phyloP scores from a whole-genome alignment of 2,329 filamentous ascomycete genomes.

The Eurotiales sp. region DNA sequence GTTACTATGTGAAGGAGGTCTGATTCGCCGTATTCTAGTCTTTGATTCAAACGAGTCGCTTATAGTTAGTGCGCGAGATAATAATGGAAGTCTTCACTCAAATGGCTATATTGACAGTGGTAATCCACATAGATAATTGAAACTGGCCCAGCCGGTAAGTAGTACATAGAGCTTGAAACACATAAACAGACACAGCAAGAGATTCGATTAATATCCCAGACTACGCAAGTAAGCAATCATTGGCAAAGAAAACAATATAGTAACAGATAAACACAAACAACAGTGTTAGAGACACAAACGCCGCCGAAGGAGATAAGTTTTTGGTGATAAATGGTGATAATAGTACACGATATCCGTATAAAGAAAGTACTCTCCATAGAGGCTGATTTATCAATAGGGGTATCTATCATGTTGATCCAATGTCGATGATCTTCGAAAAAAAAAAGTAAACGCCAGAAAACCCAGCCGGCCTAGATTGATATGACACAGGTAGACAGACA shows the following conservation, averaged over 20 bases:
- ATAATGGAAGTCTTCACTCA: no score
- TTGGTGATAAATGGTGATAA: background rate
- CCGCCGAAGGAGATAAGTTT: background rate
- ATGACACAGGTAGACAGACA: conserved; percentile 3
- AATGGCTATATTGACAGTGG: background rate
- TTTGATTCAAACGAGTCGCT: no score
- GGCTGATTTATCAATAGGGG: background rate
- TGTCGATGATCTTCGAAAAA: conserved; percentile 4
- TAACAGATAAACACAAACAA: background rate
- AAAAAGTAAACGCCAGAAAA: conserved; percentile 6
- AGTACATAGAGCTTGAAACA: background rate
- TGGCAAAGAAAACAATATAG: background rate
- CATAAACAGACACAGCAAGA: background rate
- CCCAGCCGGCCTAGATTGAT: conserved; percentile 9
- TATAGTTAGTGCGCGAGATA: no score
- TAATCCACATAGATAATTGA: background rate
- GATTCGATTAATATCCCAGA: no score
- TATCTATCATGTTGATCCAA: background rate
- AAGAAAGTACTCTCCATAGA: background rate
- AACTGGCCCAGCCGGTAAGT: background rate
- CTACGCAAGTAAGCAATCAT: background rate
- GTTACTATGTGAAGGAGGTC: no score
- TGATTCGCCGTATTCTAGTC: no score
- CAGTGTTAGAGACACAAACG: background rate
- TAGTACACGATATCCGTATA: background rate